Base-by-base conservation (phyloP, 345 rosid genomes). In the Eucalyptus tenuipes region DNA sequence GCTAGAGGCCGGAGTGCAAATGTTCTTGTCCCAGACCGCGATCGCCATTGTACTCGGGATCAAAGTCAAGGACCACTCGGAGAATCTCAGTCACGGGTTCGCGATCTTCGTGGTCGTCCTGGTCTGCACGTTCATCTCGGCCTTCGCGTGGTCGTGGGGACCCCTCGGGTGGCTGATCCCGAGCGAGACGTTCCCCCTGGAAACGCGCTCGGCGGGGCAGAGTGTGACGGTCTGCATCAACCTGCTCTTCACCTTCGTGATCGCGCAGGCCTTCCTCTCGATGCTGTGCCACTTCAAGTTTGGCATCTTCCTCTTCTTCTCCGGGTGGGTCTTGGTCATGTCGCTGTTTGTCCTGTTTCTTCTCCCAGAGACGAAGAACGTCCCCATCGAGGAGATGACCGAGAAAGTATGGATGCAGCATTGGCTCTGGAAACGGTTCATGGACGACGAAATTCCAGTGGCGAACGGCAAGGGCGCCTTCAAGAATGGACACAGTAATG, bases 101-200 rank as follows among this genome's bases (percentile, higher is more conserved):
- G 96, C 93, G 2, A 88, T 95, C 88, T 86, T 97, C 12, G 98
- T 98, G 2, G 99, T 97, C 13, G 44, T 96, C 15, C 18, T 97
- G 98, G 91, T 98, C 24, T 96, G 99, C 91, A 95, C 96, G 0
- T 98, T 94, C n/a, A 97, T 98, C 29, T 93, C 99, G 10, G 94
- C 98, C 31, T 98, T 98, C 27, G 99, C 99, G 0, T 97, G 99
- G 99, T 98, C 99, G 2, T 98, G 99, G 99, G 99, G 99, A 6
- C 99, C 99, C 18, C 95, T 98, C 8, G 99, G 98, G 25, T 97
- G 99, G 98, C 92, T 98, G 40, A 98, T 98, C 68, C 99, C 99
- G 1, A 98, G 99, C 22, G 99, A 98, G 85, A 98, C 96, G 2
- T 98, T 98, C 93, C 99, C 98, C 18, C 87, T 98, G 8, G 99